phyloP scores from a whole-genome alignment of 2,329 filamentous ascomycete species.

The Fusarium sp. region DNA sequence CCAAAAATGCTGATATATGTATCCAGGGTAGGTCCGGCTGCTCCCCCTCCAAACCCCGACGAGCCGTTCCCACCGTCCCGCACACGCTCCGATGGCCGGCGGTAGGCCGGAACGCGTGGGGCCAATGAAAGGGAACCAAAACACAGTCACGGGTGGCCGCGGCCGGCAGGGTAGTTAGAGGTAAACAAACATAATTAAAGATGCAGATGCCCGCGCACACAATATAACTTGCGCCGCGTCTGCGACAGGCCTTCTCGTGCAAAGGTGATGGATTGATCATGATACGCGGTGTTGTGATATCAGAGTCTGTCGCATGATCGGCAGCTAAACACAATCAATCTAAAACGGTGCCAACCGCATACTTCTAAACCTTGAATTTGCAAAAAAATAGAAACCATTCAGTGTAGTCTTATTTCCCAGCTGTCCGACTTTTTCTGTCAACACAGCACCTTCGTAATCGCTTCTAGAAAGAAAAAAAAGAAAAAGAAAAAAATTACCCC shows the following conservation, averaged over 20 bases:
- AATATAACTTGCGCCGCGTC: not conserved
- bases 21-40: slow-evolving; percentile 26
- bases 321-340: not conserved
- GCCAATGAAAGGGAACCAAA: slow-evolving; percentile 24
- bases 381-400: not conserved
- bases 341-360: slow-evolving; percentile 2
- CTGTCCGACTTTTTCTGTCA: slow-evolving; percentile 23
- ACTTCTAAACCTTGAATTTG: not conserved
- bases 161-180: slow-evolving; percentile 12
- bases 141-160: slow-evolving; percentile 24
- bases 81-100: slow-evolving; percentile 42
- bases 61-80: slow-evolving; percentile 1
- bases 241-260: not conserved
- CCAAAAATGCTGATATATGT: too few relatives aligned
- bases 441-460: not conserved
- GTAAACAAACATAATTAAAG: slow-evolving; percentile 33
- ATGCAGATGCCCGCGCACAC: not conserved
- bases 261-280: not conserved
- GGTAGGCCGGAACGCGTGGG: slow-evolving; percentile 13
- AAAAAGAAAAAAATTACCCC: slow-evolving; percentile 29
- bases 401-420: not conserved
- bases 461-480: slow-evolving; percentile 2
- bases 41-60: not conserved
- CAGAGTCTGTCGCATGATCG: not conserved
- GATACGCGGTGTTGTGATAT: not conserved